Evolutionary conservation across 2,329 filamentous ascomycete genomes (phyloP).

Genomic region (Amphichorda felina): DNA sequence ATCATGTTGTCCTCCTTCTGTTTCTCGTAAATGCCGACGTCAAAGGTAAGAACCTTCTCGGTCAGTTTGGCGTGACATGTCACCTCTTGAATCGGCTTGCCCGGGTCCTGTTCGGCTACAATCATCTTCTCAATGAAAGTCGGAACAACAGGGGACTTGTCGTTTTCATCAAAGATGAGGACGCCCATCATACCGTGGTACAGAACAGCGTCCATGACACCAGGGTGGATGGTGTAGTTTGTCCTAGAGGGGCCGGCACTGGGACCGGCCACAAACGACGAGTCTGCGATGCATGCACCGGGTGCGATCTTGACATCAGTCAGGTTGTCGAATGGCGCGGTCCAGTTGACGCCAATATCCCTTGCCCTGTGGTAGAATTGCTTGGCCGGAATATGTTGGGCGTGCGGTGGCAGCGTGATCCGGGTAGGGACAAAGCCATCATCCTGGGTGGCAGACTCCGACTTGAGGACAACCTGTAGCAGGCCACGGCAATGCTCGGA

Average conservation of each 20-base stretch:
- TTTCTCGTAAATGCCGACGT: conserved; percentile 4
- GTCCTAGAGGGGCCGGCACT: not conserved
- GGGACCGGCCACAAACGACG: conserved; percentile 1
- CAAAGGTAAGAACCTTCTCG: conserved; percentile 4
- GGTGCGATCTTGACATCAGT: conserved; percentile 4
- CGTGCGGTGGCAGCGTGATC: conserved; percentile 3
- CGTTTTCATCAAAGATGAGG: conserved; percentile 4
- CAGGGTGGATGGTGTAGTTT: conserved; percentile 6
- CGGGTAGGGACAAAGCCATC: conserved; percentile 3
- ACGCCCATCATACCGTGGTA: conserved; percentile 2
- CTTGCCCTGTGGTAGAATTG: conserved; percentile 6
- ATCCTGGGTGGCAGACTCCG: conserved; percentile 3
- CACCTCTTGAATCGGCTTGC: conserved; percentile 4
- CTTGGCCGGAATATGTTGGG: conserved; percentile 3
- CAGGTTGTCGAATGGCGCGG: conserved; percentile 7
- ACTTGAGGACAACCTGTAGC: conserved; percentile 6
- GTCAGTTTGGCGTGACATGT: conserved; percentile 2
- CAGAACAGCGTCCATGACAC: conserved; percentile 4
- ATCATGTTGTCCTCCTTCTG: conserved; percentile 3
- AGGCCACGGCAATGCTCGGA: conserved; percentile 14
- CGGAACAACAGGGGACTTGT: conserved; percentile 1
- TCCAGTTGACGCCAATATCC: conserved; percentile 7
- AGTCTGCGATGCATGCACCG: conserved; percentile 5
- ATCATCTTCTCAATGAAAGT: conserved; percentile 1
- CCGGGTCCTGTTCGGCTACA: conserved; percentile 3